A percentile compares a stretch with the other conserved stretches of the same genome.
Evolutionary conservation across 139 green algal species (phyloP).

Genomic region (Parachlorella kessleri): DNA sequence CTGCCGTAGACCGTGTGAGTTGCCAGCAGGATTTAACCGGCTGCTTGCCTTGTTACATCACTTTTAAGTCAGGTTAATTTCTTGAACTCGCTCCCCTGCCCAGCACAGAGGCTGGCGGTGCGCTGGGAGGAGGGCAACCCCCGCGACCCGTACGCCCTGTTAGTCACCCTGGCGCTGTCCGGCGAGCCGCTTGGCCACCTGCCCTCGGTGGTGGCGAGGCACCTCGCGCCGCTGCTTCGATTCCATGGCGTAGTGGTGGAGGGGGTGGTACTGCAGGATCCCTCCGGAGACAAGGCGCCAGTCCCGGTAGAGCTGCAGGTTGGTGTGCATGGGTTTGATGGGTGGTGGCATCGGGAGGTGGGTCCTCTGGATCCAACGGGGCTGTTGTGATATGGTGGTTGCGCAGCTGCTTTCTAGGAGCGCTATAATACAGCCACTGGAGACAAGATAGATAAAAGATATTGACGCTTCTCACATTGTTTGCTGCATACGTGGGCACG

Average conservation of each 20-base stretch:
- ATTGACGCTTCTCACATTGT: too few species aligned
- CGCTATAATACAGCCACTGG: too few species aligned
- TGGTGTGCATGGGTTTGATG: too few species aligned
- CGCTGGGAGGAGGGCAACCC: constrained; percentile 25
- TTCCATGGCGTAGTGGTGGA: not conserved
- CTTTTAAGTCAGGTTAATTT: too few species aligned
- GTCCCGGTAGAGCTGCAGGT: constrained; percentile 42
- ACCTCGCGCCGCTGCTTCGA: constrained; percentile 48
- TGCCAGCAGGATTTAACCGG: not conserved
- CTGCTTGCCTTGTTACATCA: not conserved
- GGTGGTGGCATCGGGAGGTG: too few species aligned
- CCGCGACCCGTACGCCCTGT: constrained; percentile 35
- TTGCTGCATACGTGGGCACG: too few species aligned
- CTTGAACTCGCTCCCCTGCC: too few species aligned
- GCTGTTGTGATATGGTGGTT: too few species aligned
- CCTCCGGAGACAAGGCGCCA: not conserved
- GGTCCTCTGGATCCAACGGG: too few species aligned
- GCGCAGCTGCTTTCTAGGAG: too few species aligned
- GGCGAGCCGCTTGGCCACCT: constrained; percentile 48
- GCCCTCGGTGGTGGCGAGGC: constrained; percentile 41
- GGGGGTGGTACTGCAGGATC: constrained; percentile 34
- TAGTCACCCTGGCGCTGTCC: constrained; percentile 3
- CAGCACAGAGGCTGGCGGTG: constrained; percentile 10
- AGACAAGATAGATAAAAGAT: too few species aligned
- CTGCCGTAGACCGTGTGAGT: too few species aligned